Percentiles rank a stretch among this genome's conserved stretches.
phyloP scores from a whole-genome alignment of 495 filamentous ascomycete genomes.

The Penicillium turbatum region DNA sequence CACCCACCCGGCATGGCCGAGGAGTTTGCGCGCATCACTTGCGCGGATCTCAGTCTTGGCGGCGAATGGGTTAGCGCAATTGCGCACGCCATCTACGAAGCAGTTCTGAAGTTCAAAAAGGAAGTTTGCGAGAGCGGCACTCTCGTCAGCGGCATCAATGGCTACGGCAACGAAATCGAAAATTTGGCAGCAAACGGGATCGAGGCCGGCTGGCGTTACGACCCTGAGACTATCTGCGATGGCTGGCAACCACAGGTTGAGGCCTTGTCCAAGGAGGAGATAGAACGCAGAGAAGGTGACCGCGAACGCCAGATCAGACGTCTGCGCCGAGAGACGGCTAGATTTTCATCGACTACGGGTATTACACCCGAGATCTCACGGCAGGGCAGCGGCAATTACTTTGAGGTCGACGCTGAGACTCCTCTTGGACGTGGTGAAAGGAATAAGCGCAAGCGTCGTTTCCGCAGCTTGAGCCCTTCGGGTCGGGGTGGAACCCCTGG shows the following conservation, averaged over 20 bases:
- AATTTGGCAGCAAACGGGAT: slow-evolving; percentile 76
- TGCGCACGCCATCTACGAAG: slow-evolving; percentile 95
- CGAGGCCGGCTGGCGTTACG: slow-evolving; percentile 92
- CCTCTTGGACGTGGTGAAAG: slow-evolving; percentile 82
- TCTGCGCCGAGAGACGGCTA: slow-evolving; percentile 82
- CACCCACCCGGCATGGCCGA: slow-evolving; percentile 90
- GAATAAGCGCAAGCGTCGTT: slow-evolving; percentile 89
- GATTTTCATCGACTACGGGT: slow-evolving; percentile 80
- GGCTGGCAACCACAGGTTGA: slow-evolving; percentile 97
- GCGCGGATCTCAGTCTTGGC: slow-evolving; percentile 80
- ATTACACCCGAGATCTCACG: slow-evolving; percentile 62
- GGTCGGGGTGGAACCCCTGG: slow-evolving; percentile 63
- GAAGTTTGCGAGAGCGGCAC: slow-evolving; percentile 90
- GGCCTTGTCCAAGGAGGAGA: slow-evolving; percentile 86
- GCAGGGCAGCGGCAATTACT: slow-evolving; percentile 51
- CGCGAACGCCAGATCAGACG: slow-evolving; percentile 85
- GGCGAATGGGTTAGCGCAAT: slow-evolving; percentile 95
- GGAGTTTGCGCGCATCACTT: slow-evolving; percentile 85
- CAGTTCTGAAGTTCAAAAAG: slow-evolving; percentile 87
- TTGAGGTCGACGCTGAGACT: slow-evolving; percentile 59
- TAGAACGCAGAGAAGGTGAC: slow-evolving; percentile 95
- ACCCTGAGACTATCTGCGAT: slow-evolving; percentile 80
- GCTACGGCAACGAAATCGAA: slow-evolving; percentile 72
- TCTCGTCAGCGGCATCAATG: slow-evolving; percentile 64
- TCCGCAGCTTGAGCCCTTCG: slow-evolving; percentile 79